Base-by-base conservation (phyloP, 768 basidiomycete species). In the Termitomyces sp. region DNA sequence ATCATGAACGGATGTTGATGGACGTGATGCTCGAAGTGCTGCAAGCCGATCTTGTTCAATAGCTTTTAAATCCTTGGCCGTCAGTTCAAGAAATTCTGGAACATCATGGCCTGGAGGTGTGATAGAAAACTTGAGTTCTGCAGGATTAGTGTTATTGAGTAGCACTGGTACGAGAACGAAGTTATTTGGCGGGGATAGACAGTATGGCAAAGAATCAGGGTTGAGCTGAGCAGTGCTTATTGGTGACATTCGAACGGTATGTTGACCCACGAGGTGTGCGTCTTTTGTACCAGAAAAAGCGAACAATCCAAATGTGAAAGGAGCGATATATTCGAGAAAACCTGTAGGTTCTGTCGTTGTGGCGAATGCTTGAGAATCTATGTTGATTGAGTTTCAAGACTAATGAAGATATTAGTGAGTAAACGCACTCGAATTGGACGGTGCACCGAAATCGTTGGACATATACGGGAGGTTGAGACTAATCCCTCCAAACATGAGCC, bases 191-290 rank as follows among this genome's bases (percentile, higher is more conserved):
- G 76, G 67, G 1, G 87, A 76, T 20, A 95, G 76, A 65, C 93
- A 96, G 68, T 87, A 94, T 3, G 84, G 84, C 52, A 83, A 77
- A 14, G 73, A 77, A 58, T 87, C 77, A 11, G 92, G 92, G 64
- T 96, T 95, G 45, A 98, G 76, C 22, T 88, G 86, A 4, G 94
- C 95, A 2, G 94, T 97, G 68, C 94, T 92, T 64, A 92, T 93
- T 10, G 94, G 94, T 0, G 93, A 92, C 81, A 95, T 87, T 62
- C 89, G 85, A 52, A 98, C 88, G 0, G 92, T 94, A 67, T 95
- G 92, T 69, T 94, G 88, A 35, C 95, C 95, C 33, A 86, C 80
- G 8, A 92, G 73, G 66, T 91, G 86, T 4, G 74, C 68, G 60
- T 90, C 86, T 41, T 74, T 76, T 1, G 71, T 66, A 18, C 64